A percentile compares a stretch with the other conserved stretches of the same genome.
Conservation (phyloP, 176 grass and related monocot species). For the Carex scoparia region DNA sequence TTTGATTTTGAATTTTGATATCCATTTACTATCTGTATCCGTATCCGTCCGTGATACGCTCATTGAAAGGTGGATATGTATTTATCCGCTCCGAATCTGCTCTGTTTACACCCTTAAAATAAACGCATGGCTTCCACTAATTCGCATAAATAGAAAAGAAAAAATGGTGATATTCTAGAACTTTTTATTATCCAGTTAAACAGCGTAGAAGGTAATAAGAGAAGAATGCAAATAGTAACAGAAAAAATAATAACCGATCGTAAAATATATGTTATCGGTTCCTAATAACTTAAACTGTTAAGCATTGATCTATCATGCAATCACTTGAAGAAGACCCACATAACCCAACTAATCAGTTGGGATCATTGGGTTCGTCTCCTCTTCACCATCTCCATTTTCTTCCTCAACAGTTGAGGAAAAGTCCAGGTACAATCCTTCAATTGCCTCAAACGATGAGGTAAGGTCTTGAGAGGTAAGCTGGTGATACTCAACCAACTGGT, state of each 20-base stretch:
- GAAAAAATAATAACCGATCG: conserved; percentile 13
- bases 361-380: neutral
- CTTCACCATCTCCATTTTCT: conserved; percentile 20
- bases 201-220: conserved; percentile 8
- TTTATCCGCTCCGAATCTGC: too few species aligned
- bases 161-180: neutral
- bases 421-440: conserved; percentile 57
- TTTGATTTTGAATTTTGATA: too few species aligned
- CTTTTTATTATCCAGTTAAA: neutral
- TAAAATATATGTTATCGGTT: neutral
- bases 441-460: conserved; percentile 56
- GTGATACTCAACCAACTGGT: conserved; percentile 92
- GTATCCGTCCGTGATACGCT: too few species aligned
- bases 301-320: conserved; percentile 10
- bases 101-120: too few species aligned
- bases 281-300: conserved; percentile 23
- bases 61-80: too few species aligned
- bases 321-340: conserved; percentile 3
- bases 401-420: conserved; percentile 54
- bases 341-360: conserved; percentile 20
- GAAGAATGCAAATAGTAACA: conserved; percentile 20
- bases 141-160: neutral
- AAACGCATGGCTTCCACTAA: neutral
- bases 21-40: too few species aligned
- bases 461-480: conserved; percentile 80